A percentile compares a stretch with the other conserved stretches of the same genome.
These are phyloP conservation scores for Amaranthus hypochondriacus DNA, from an alignment of 148 eudicot genomes.

Conservation along the genomic window DNA sequence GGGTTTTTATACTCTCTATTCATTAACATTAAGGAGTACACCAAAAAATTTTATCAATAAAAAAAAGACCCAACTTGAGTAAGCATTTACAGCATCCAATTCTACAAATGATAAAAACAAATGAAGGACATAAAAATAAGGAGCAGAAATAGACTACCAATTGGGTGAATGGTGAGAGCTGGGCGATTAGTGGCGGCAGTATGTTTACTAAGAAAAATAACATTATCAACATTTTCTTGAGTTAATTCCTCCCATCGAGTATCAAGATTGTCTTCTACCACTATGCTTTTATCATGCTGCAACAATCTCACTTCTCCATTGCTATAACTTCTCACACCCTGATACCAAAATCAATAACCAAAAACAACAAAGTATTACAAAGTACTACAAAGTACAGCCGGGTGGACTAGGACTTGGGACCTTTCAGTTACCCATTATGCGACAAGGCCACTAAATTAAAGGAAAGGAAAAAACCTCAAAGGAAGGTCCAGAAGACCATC, in stretches of 20 bases:
- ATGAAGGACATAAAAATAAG: not conserved
- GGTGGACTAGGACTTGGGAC: too few species aligned
- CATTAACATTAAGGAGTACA: not conserved
- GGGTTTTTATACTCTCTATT: too few species aligned
- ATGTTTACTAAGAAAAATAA: conserved; percentile 65
- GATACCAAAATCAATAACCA: not conserved
- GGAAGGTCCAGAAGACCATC: conserved; percentile 58
- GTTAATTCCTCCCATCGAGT: conserved; percentile 53
- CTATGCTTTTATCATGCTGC: conserved; percentile 55
- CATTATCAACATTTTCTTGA: conserved; percentile 50
- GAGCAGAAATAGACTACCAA: conserved; percentile 31
- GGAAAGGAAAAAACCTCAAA: conserved; percentile 33
- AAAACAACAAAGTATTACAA: not conserved
- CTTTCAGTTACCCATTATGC: not conserved
- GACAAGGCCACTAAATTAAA: not conserved
- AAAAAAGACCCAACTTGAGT: not conserved
- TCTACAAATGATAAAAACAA: too few species aligned
- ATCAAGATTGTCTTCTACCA: conserved; percentile 59
- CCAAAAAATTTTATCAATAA: not conserved
- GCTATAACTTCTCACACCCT: conserved; percentile 49
- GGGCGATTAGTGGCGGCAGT: conserved; percentile 68
- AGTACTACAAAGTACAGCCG: not conserved
- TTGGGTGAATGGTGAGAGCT: conserved; percentile 74
- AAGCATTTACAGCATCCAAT: not conserved
- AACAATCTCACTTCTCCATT: conserved; percentile 49